Evolutionary conservation across 2,329 filamentous ascomycete genomes (phyloP), one percentile per base, ranked within the genome.

Genomic region (Colletotrichum sp.): DNA sequence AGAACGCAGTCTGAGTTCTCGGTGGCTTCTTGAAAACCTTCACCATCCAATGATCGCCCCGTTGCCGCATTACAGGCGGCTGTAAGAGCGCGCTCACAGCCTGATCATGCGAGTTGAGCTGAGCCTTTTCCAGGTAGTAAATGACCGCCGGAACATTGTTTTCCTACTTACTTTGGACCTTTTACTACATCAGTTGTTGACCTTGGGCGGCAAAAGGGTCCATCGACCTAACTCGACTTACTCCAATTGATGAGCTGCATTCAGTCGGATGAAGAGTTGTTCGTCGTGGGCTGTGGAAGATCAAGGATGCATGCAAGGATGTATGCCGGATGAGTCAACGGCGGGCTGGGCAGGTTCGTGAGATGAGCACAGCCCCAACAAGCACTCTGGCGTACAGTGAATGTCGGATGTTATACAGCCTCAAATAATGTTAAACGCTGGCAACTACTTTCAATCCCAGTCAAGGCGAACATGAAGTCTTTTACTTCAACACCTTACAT

Each of bases 401-500:
- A 7, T 48, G 44, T 2, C 18, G 44, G 1, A 48, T 48, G 4
- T n/a, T 1, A 18, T 13, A 48, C 10, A 48, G 44, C 44, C 44
- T 48, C 44, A 48, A 48, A 22, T 13, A 13, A 48, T 48, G 44
- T 12, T 6, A 22, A 12, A n/a, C 18, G 39, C 39, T 2, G 9
- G 9, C 39, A 7, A 48, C 18, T 3, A 22, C 6, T 22, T 2
- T 6, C 0, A 12, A 7, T 22, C 0, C 18, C 7, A 48, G 0
- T 12, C 6, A 22, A n/a, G n/a, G n/a, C 9, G 3, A 13, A 7
- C 6, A 22, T 0, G 9, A 22, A 48, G 6, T 48, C n/a, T 22
- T 13, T 48, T 4, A 3, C 2, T 4, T 13, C n/a, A 48, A 22
- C 2, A 3, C 1, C 9, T 48, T 4, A 22, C 44, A 5, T 13